Conservation (phyloP, 2,329 filamentous ascomycete genomes). For the Triangularia verruculosa region DNA sequence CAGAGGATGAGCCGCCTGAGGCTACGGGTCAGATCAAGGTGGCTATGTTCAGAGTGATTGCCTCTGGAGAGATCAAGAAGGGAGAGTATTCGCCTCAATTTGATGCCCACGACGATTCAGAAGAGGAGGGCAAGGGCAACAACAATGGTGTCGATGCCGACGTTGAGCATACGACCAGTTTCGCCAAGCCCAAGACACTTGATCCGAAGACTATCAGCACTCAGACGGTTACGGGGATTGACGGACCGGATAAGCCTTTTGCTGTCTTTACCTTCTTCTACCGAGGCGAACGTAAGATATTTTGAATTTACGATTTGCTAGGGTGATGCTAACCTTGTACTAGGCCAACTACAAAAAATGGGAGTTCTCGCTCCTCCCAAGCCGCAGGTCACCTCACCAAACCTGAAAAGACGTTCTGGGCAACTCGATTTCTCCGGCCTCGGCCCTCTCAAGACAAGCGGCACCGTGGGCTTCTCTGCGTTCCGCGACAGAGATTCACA, state of each 20-base stretch:
- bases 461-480: constrained; percentile 83
- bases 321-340: constrained; percentile 22
- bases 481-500: constrained; percentile 72
- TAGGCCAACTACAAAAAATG: constrained; percentile 95
- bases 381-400: constrained; percentile 57
- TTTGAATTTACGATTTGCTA: neutral
- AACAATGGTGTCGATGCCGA: constrained; percentile 67
- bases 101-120: constrained; percentile 92
- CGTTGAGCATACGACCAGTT: constrained; percentile 95
- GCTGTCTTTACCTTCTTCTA: constrained; percentile 98
- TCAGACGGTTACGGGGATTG: constrained; percentile 97
- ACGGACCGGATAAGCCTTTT: constrained; percentile 93
- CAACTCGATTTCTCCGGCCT: constrained; percentile 83
- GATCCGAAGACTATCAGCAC: constrained; percentile 98
- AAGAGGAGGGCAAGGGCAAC: constrained; percentile 56
- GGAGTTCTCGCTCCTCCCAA: constrained; percentile 75
- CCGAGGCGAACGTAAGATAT: constrained; percentile 81
- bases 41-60: constrained; percentile 89
- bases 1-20: constrained; percentile 89
- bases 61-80: constrained; percentile 94
- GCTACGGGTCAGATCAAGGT: constrained; percentile 98
- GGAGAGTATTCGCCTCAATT: constrained; percentile 98
- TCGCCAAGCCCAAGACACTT: constrained; percentile 91
- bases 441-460: constrained; percentile 78
- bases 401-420: constrained; percentile 73